Evolutionary conservation across 2,329 filamentous ascomycete genomes (phyloP).

Genomic region (Thelonectria rubi): DNA sequence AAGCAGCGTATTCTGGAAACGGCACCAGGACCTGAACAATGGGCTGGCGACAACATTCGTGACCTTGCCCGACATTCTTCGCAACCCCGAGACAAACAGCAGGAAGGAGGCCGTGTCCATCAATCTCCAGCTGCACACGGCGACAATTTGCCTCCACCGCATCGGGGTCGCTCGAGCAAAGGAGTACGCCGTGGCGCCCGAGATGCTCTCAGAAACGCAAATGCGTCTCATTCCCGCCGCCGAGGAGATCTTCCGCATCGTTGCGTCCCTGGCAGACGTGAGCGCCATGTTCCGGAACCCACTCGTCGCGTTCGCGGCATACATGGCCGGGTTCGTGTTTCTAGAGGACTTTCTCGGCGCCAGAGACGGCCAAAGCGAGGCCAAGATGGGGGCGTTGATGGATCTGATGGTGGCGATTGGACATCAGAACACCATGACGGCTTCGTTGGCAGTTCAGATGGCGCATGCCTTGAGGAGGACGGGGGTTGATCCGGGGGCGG

Average conservation of each 20-base stretch:
- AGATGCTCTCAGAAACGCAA: constrained; percentile 58
- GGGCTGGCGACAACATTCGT: constrained; percentile 77
- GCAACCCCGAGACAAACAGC: constrained; percentile 71
- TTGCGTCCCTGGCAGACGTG: constrained; percentile 60
- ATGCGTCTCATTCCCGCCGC: constrained; percentile 79
- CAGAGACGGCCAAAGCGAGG: constrained; percentile 56
- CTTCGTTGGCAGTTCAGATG: constrained; percentile 75
- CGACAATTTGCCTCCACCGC: constrained; percentile 85
- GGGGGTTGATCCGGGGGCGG: constrained; percentile 36
- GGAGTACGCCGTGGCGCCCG: constrained; percentile 35
- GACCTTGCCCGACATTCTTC: constrained; percentile 74
- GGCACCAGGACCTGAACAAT: constrained; percentile 81
- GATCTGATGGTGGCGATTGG: constrained; percentile 73
- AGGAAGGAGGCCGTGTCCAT: constrained; percentile 78
- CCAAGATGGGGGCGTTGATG: constrained; percentile 72
- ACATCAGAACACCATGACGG: constrained; percentile 70
- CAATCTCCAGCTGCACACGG: constrained; percentile 86
- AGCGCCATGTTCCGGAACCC: constrained; percentile 67
- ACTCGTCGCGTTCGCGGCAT: constrained; percentile 75
- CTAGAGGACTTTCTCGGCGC: constrained; percentile 73
- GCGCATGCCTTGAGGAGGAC: constrained; percentile 68
- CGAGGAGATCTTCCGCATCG: constrained; percentile 81
- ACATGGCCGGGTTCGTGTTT: constrained; percentile 76
- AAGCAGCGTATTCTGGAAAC: constrained; percentile 74
- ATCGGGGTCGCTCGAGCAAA: constrained; percentile 78